Evolutionary conservation across 2,329 filamentous ascomycete genomes (phyloP).

Genomic region (Massarina eburnea): DNA sequence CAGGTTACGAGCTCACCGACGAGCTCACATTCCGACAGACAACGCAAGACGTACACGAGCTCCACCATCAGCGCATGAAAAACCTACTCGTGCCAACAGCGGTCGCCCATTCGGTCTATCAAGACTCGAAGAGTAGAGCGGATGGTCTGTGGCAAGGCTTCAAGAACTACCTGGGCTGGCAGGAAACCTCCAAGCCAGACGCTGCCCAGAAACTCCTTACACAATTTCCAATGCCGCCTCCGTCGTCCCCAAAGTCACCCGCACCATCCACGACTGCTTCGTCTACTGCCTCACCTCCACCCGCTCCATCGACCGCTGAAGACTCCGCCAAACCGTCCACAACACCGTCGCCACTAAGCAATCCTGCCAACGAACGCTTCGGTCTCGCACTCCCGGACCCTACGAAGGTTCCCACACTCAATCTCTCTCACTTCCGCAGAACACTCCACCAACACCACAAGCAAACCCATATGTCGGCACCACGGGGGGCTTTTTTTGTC

Average conservation of each 20-base stretch:
- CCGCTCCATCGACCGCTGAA: constrained; percentile 9
- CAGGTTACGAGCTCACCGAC: constrained; percentile 46
- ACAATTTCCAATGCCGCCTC: constrained; percentile 8
- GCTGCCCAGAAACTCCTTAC: constrained; percentile 17
- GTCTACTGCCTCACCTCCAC: constrained; percentile 8
- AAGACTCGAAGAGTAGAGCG: constrained; percentile 23
- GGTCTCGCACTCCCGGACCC: constrained; percentile 27
- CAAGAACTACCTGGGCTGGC: constrained; percentile 27
- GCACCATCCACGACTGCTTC: constrained; percentile 9
- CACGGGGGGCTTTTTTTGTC: constrained; percentile 50
- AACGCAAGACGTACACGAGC: constrained; percentile 26
- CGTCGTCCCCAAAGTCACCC: constrained; percentile 6
- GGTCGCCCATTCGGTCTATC: constrained; percentile 24
- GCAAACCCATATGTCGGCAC: constrained; percentile 30
- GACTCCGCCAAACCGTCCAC: constrained; percentile 16
- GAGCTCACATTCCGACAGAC: constrained; percentile 38
- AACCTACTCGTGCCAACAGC: constrained; percentile 24
- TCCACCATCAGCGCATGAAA: constrained; percentile 42
- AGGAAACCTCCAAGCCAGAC: constrained; percentile 14
- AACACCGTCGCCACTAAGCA: constrained; percentile 8
- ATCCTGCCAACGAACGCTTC: constrained; percentile 20
- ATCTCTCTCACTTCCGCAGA: constrained; percentile 29
- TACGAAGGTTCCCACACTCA: constrained; percentile 24
- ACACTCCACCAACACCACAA: constrained; percentile 25
- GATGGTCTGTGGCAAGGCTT: constrained; percentile 24